A percentile compares a stretch with the other conserved stretches of the same genome.
These are phyloP conservation scores for Tuber borchii DNA, from an alignment of 495 filamentous ascomycete species.

Conservation along the genomic window DNA sequence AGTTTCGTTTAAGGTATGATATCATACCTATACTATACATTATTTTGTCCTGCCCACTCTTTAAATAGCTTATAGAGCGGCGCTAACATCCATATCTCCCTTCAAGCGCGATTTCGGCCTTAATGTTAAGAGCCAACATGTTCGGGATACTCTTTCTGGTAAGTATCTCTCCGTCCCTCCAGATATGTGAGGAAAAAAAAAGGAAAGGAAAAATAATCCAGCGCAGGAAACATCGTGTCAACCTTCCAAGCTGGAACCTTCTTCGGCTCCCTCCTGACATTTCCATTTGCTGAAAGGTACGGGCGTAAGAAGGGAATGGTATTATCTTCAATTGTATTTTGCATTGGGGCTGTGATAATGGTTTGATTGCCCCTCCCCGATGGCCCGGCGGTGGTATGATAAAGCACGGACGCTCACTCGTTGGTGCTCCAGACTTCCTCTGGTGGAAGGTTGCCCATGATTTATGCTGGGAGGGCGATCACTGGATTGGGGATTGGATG, in stretches of 20 bases:
- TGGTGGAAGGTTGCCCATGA: constrained; percentile 35
- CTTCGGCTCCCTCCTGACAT: constrained; percentile 44
- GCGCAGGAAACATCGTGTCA: constrained; percentile 41
- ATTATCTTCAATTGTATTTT: constrained; percentile 33
- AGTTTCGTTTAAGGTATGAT: constrained; percentile 49
- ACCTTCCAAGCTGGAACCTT: constrained; percentile 43
- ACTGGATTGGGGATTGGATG: constrained; percentile 45
- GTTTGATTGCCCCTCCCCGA: constrained; percentile 8
- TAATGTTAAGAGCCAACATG: constrained; percentile 23
- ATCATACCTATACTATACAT: neutral
- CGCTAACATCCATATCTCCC: neutral
- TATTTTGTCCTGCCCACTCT: neutral
- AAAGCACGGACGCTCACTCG: constrained; percentile 1
- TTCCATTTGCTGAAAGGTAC: constrained; percentile 40
- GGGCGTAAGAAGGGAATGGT: constrained; percentile 41
- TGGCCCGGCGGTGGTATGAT: neutral
- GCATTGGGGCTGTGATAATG: constrained; percentile 40
- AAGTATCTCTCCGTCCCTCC: neutral
- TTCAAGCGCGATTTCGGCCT: constrained; percentile 36
- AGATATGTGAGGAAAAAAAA: neutral
- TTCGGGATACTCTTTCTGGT: constrained; percentile 34
- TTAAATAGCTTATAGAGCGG: neutral
- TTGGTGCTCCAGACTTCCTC: constrained; percentile 28
- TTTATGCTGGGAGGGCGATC: constrained; percentile 45
- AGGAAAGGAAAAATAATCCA: neutral